Conservation (phyloP, 2,329 filamentous ascomycete species). For the Endoconidiophora polonica region DNA sequence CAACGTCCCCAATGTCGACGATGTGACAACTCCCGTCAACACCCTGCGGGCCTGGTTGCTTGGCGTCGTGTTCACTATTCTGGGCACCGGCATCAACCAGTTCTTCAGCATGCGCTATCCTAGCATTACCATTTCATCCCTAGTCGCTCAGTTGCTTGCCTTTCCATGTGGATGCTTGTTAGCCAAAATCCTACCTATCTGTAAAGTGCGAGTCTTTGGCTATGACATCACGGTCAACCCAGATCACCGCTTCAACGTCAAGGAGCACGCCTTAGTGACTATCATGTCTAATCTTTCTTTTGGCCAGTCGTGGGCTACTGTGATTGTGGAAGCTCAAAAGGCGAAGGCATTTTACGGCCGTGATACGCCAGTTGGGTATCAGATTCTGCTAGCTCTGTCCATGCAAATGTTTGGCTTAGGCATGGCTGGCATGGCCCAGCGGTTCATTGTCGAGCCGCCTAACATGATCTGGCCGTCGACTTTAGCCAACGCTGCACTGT, state of each 20-base stretch:
- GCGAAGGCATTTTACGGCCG: constrained; percentile 36
- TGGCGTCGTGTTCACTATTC: constrained; percentile 38
- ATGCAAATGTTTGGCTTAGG: constrained; percentile 41
- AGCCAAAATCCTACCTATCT: constrained; percentile 19
- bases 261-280: constrained; percentile 33
- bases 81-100: constrained; percentile 39
- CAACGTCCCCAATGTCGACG: constrained; percentile 23
- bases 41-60: constrained; percentile 45
- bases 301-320: constrained; percentile 21
- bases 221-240: constrained; percentile 22
- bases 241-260: constrained; percentile 26
- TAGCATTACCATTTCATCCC: constrained; percentile 33
- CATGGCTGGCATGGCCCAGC: constrained; percentile 35
- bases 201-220: constrained; percentile 19
- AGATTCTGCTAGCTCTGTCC: constrained; percentile 35
- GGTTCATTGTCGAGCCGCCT: constrained; percentile 36
- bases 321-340: constrained; percentile 31
- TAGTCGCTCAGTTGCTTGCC: constrained; percentile 39
- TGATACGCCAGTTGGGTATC: constrained; percentile 35
- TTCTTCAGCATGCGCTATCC: constrained; percentile 33
- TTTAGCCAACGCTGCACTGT: constrained; percentile 35
- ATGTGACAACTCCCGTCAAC: constrained; percentile 33
- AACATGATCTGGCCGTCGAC: constrained; percentile 42
- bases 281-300: constrained; percentile 26
- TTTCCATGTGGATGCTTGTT: constrained; percentile 27